Conservation (phyloP, 108 stramenopile genomes). For the Cyclotella atomus region DNA sequence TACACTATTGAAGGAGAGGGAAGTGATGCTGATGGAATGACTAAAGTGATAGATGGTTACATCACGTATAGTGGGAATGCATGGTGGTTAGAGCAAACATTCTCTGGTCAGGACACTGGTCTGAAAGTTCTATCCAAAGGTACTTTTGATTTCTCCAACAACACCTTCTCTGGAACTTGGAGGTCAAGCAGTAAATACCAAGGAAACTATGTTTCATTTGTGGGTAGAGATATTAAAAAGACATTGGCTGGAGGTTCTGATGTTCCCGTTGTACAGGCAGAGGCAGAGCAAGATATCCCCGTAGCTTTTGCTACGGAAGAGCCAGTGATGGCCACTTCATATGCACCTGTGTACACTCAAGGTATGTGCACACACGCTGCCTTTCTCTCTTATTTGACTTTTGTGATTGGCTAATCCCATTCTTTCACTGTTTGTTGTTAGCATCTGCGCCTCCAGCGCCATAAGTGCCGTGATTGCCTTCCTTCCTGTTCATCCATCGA, state of each 20-base stretch:
- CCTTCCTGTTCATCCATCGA: too few species aligned
- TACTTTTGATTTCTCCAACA: constrained; percentile 27
- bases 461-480: too few species aligned
- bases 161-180: constrained; percentile 32
- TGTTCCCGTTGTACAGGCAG: not conserved
- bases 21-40: constrained; percentile 23
- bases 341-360: not conserved
- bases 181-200: constrained; percentile 21
- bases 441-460: too few species aligned
- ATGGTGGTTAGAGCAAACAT: constrained; percentile 38
- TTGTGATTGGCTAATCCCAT: too few species aligned
- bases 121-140: constrained; percentile 30
- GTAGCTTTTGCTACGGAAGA: not conserved
- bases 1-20: constrained; percentile 22
- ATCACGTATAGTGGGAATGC: constrained; percentile 26
- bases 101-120: constrained; percentile 22
- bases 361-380: too few species aligned
- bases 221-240: constrained; percentile 10
- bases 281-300: constrained; percentile 1
- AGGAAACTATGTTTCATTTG: constrained; percentile 18
- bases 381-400: too few species aligned
- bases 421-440: too few species aligned
- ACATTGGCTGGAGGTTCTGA: not conserved
- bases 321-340: not conserved
- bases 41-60: constrained; percentile 21